A percentile compares a stretch with the other conserved stretches of the same genome.
Conservation (phyloP, 2,329 filamentous ascomycete species). For the Passalora sequoiae region DNA sequence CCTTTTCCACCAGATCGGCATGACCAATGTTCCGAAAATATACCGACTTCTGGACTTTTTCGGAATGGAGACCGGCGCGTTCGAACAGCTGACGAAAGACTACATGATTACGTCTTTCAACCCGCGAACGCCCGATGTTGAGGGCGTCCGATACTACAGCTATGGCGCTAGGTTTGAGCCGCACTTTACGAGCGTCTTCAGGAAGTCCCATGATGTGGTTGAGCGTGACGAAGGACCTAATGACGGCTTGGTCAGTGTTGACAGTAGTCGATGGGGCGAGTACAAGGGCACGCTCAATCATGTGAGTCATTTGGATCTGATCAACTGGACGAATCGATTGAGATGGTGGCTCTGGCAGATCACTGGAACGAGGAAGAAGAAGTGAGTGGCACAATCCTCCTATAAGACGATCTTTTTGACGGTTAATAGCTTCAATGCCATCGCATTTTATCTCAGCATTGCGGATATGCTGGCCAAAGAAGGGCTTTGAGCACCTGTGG, state of each 20-base stretch:
- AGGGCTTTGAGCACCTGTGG: slow-evolving; percentile 27
- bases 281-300: slow-evolving; percentile 61
- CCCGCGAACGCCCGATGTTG: slow-evolving; percentile 51
- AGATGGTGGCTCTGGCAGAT: slow-evolving; percentile 55
- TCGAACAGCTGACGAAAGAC: slow-evolving; percentile 55
- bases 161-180: slow-evolving; percentile 57
- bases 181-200: slow-evolving; percentile 53
- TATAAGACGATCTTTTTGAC: slow-evolving; percentile 11
- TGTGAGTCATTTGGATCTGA: slow-evolving; percentile 60
- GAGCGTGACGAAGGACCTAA: slow-evolving; percentile 53
- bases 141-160: slow-evolving; percentile 56
- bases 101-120: slow-evolving; percentile 59
- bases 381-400: slow-evolving; percentile 35
- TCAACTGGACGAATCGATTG: slow-evolving; percentile 61
- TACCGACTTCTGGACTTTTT: slow-evolving; percentile 53
- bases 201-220: slow-evolving; percentile 53
- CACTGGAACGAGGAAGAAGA: slow-evolving; percentile 49
- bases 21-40: slow-evolving; percentile 48
- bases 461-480: slow-evolving; percentile 45
- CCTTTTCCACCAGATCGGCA: slow-evolving; percentile 53
- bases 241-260: slow-evolving; percentile 60
- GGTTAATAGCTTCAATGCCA: slow-evolving; percentile 55
- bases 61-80: slow-evolving; percentile 55
- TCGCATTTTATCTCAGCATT: slow-evolving; percentile 60
- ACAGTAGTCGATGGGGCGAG: slow-evolving; percentile 56